Evolutionary conservation across 2,329 filamentous ascomycete genomes (phyloP), one percentile per base, ranked within the genome.

Genomic region (Helicocarpus griseus): DNA sequence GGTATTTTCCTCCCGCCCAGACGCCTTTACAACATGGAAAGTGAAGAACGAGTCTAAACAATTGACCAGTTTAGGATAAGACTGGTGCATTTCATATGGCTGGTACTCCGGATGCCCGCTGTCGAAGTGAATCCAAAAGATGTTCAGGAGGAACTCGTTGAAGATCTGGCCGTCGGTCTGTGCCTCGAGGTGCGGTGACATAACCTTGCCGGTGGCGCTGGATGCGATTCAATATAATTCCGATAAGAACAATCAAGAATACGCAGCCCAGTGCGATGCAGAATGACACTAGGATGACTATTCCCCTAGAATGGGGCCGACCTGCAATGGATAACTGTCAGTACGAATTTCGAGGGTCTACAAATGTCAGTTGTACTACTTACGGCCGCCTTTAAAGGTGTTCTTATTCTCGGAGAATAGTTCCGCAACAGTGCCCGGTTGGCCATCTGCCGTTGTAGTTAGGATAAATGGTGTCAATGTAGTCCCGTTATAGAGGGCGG

Each of bases 401-500:
- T 86, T 82, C 56, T 84, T 74, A 46, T 87, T 85, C 70, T 94
- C 83, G 9, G 90, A 86, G 67, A 98, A 95, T 55, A 97, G 77
- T 58, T 81, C 82, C 31, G 86, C 83, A 61, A 98, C 80, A 60
- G 82, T 90, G 46, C 90, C 89, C 9, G 80, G 74, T 11, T 76
- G 75, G 53, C 82, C 82, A 61, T 82, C 77, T 11, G 77, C 70
- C 53, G 77, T 85, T 43, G 81, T 85, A 1, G 90, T 87, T 39
- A 98, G 78, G 38, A 89, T 79, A 66, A 91, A 95, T 0, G 93
- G 91, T 48, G 76, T 76, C 64, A 91, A 82, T 2, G 75, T 72
- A 9, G 83, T 88, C 60, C 93, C 93, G 63, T 97, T 88, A 73
- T 87, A 98, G 26, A 96, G 73, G 6, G 84, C 91, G 7, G 88